Percentiles rank a stretch among this genome's conserved stretches.
Conservation (phyloP, 768 basidiomycete species). For the Termitomyces sp. region DNA sequence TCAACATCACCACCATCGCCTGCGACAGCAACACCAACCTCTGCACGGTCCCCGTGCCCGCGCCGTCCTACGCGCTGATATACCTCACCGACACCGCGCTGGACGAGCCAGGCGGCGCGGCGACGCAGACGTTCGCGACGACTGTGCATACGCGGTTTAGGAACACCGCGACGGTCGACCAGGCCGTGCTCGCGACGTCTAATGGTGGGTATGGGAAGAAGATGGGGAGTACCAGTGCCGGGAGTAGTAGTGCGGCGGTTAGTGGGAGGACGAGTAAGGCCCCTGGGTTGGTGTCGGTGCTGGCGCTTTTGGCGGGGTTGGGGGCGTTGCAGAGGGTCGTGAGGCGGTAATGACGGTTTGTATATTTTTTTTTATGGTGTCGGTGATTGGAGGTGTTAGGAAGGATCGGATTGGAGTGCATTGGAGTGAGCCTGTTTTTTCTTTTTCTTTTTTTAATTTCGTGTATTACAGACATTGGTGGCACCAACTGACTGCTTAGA, state of each 20-base stretch:
- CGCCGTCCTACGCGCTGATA: conserved; percentile 72
- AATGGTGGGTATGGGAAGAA: conserved; percentile 31
- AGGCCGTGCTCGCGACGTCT: conserved; percentile 48
- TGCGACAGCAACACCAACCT: conserved; percentile 51
- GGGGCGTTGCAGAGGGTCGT: neutral
- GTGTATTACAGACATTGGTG: neutral
- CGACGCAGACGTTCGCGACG: conserved; percentile 48
- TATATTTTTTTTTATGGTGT: neutral
- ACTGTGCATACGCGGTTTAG: conserved; percentile 50
- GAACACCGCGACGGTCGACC: conserved; percentile 54
- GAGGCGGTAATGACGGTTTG: neutral
- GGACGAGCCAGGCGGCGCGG: conserved; percentile 20
- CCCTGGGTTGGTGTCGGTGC: neutral
- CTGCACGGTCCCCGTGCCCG: conserved; percentile 59
- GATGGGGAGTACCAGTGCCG: conserved; percentile 29
- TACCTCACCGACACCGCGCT: conserved; percentile 46
- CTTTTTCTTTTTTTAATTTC: no score
- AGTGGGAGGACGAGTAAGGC: neutral
- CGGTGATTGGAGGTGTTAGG: neutral
- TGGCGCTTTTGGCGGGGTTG: neutral
- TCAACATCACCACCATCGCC: conserved; percentile 52
- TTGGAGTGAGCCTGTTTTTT: neutral
- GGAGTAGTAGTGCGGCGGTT: conserved; percentile 18
- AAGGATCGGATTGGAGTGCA: neutral
- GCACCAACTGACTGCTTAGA: neutral